Evolutionary conservation across 305 asterid genomes (phyloP).

Genomic region (Fraxinus greggii): DNA sequence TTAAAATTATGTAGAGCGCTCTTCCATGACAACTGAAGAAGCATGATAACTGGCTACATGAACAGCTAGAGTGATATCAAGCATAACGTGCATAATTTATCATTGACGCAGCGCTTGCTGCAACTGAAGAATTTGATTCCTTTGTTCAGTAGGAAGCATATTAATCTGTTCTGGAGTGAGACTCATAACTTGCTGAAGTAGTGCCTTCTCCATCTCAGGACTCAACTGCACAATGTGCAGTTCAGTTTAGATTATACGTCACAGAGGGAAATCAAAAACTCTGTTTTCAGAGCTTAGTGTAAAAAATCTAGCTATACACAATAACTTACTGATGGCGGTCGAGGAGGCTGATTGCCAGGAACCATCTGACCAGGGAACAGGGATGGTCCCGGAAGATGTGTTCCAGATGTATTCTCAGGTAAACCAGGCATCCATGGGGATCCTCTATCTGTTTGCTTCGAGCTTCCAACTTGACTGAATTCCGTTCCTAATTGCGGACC

Average conservation of each 20-base stretch:
- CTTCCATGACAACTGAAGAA: neutral
- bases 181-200: constrained; percentile 89
- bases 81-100: neutral
- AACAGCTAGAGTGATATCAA: neutral
- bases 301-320: neutral
- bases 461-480: constrained; percentile 65
- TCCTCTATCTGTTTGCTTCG: constrained; percentile 67
- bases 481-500: constrained; percentile 72
- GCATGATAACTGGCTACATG: neutral
- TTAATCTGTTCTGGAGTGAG: constrained; percentile 87
- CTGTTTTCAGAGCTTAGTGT: neutral
- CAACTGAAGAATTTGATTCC: constrained; percentile 82
- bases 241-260: neutral
- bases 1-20: neutral
- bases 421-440: constrained; percentile 64
- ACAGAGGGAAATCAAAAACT: neutral
- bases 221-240: constrained; percentile 64
- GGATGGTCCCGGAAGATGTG: constrained; percentile 59
- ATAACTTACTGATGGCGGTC: constrained; percentile 48
- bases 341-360: constrained; percentile 66
- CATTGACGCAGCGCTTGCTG: constrained; percentile 88
- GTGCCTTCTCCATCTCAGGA: constrained; percentile 84
- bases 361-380: constrained; percentile 59
- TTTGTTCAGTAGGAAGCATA: constrained; percentile 78
- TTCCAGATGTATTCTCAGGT: constrained; percentile 45